phyloP scores from a whole-genome alignment of 2,329 filamentous ascomycete genomes.

The Aspergillus sp. region DNA sequence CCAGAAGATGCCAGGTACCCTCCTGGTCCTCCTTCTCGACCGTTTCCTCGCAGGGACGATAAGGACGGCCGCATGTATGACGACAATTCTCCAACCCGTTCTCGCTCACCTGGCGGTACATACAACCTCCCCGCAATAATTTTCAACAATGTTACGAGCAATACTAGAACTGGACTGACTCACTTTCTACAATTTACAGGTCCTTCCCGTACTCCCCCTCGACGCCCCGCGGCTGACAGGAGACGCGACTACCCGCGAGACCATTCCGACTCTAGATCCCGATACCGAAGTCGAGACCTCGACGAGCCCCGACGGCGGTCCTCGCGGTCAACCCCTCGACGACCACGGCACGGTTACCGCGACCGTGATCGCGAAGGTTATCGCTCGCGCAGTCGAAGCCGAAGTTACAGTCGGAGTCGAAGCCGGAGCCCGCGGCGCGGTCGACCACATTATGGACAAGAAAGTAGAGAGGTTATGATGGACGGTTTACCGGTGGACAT shows the following conservation, averaged over 20 bases:
- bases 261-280: slow-evolving; percentile 27
- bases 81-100: slow-evolving; percentile 42
- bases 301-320: slow-evolving; percentile 35
- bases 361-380: slow-evolving; percentile 51
- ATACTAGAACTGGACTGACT: slow-evolving; percentile 37
- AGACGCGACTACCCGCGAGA: slow-evolving; percentile 36
- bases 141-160: background rate
- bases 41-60: slow-evolving; percentile 32
- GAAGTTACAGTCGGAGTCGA: slow-evolving; percentile 38
- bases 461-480: slow-evolving; percentile 52
- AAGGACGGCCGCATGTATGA: slow-evolving; percentile 49
- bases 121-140: slow-evolving; percentile 44
- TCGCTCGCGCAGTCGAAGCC: slow-evolving; percentile 39
- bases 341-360: slow-evolving; percentile 38
- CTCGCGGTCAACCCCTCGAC: slow-evolving; percentile 37
- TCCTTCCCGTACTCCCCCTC: slow-evolving; percentile 34
- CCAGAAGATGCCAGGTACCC: slow-evolving; percentile 28
- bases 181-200: slow-evolving; percentile 39
- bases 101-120: slow-evolving; percentile 46
- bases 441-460: slow-evolving; percentile 40
- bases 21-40: slow-evolving; percentile 22
- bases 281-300: slow-evolving; percentile 34
- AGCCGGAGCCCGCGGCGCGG: slow-evolving; percentile 38
- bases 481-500: slow-evolving; percentile 51
- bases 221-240: slow-evolving; percentile 37